Evolutionary conservation across 2,329 filamentous ascomycete genomes (phyloP), one percentile per base, ranked within the genome.

Genomic region (Curvularia eragrostidis): DNA sequence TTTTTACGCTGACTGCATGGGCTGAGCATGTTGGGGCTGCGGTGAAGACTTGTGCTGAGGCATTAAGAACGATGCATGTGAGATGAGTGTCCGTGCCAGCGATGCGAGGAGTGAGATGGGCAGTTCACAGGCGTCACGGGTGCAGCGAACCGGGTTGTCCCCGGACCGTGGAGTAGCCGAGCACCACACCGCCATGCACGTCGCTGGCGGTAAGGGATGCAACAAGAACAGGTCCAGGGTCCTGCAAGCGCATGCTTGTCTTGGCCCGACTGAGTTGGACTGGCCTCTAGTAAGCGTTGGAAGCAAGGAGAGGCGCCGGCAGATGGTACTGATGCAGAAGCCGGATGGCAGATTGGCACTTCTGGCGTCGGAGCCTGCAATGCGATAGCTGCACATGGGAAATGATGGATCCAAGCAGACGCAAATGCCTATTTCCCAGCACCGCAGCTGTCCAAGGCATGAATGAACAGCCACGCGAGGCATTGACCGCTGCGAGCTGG

Each of bases 1-100:
- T 43, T 43, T 39, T 32, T 18, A 48, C 24, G 38, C 48, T 57
- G 53, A 49, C 10, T n/a, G n/a, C n/a, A n/a, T n/a, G n/a, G n/a
- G n/a, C n/a, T n/a, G n/a, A n/a, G n/a, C n/a, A n/a, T n/a, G n/a
- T n/a, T n/a, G n/a, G n/a, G n/a, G n/a, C n/a, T n/a, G n/a, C n/a
- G n/a, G n/a, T n/a, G n/a, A n/a, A n/a, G 39, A 24, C 9, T 21
- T 43, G 39, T 43, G 41, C 13, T 15, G 47, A 26, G 15, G 47
- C 47, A 48, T 48, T 53, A n/a, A 19, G 43, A 8, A 38, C n/a
- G 19, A 44, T 24, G 23, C 3, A 44, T 24, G 23, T 2, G 12
- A 18, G 30, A 39, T 34, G 36, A 23, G 2, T 30, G 42, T 18
- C 43, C 43, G 12, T 32, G 43, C 28, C 43, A 13, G 7, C 9